Evolutionary conservation across 2,329 filamentous ascomycete species (phyloP), one percentile per base, ranked within the genome.

Genomic region (Hymenoscyphus linearis): DNA sequence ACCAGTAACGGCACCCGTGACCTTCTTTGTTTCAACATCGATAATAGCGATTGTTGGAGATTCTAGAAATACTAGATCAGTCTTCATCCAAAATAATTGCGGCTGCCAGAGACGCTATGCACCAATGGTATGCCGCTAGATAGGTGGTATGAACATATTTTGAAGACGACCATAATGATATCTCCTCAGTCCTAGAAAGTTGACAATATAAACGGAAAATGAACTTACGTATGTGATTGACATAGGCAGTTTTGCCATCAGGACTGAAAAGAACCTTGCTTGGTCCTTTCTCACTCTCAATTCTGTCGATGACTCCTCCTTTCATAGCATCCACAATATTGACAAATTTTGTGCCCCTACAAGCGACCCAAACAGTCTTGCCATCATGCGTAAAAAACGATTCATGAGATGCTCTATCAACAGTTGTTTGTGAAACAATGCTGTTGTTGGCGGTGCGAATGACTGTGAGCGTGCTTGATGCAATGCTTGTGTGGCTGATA

Each of bases 181-280:
- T 31, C 27, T 31, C 27, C 27, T 31, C 27, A 4, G 2, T 31
- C 4, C 1, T 31, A n/a, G 27, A 31, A 31, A 31, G 27, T 6
- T 6, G 27, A 9, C 4, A 31, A 9, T 4, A 9, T 31, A 31
- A 31, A 31, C 9, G 9, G 9, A 31, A 9, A 31, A 31, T 2
- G 9, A 47, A 47, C 44, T 47, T 18, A 47, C 44, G n/a, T 18
- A 59, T 59, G 22, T 59, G 58, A 35, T 59, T 59, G 14, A 59
- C 34, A 47, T 59, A 59, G 18, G 58, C 58, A 40, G 34, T 13
- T 47, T 34, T 55, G 22, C 58, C 58, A 55, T 59, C 52, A 4
- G 58, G 58, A 47, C 58, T 59, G 26, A 59, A 59, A 5, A 59
- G 50, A 25, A 59, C 58, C 25, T 59, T 59, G 34, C 58, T 59